Conservation (phyloP, 192 early-diverging fungal genomes). For the Backusella mclennaniae region DNA sequence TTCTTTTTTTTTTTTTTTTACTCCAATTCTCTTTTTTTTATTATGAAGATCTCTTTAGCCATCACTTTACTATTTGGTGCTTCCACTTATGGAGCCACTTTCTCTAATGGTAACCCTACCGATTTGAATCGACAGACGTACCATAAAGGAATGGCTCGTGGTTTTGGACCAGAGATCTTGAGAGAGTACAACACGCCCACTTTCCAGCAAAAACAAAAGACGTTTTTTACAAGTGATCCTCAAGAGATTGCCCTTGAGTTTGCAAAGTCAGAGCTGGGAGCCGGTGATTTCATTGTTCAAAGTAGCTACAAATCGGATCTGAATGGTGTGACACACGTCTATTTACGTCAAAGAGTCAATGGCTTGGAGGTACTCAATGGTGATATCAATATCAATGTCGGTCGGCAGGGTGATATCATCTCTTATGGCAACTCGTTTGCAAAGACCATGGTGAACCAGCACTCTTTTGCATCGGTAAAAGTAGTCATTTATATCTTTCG, state of each 20-base stretch:
- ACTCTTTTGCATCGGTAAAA: neutral
- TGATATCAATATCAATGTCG: constrained; percentile 83
- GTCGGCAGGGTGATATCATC: constrained; percentile 58
- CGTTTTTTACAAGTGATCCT: constrained; percentile 18
- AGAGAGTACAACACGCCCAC: neutral
- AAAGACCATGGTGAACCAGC: neutral
- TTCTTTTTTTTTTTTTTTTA: neutral
- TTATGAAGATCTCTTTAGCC: constrained; percentile 10
- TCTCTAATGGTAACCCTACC: neutral
- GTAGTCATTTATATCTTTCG: too few species aligned
- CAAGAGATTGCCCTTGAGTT: constrained; percentile 46
- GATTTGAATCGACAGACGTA: constrained; percentile 2
- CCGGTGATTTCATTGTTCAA: constrained; percentile 55
- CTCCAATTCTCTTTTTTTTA: neutral
- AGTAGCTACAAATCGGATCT: constrained; percentile 66
- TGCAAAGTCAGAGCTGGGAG: constrained; percentile 37
- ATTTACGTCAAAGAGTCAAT: constrained; percentile 69
- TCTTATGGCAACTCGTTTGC: constrained; percentile 74
- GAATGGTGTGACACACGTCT: constrained; percentile 80
- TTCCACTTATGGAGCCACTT: neutral
- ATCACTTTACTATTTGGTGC: constrained; percentile 8
- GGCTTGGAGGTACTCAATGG: constrained; percentile 77
- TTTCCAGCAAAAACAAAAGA: neutral
- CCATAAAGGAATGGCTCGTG: neutral
- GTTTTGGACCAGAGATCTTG: constrained; percentile 8